These are phyloP conservation scores for Lecanicillium sp. DNA, from an alignment of 2,329 filamentous ascomycete genomes.

Conservation along the genomic window DNA sequence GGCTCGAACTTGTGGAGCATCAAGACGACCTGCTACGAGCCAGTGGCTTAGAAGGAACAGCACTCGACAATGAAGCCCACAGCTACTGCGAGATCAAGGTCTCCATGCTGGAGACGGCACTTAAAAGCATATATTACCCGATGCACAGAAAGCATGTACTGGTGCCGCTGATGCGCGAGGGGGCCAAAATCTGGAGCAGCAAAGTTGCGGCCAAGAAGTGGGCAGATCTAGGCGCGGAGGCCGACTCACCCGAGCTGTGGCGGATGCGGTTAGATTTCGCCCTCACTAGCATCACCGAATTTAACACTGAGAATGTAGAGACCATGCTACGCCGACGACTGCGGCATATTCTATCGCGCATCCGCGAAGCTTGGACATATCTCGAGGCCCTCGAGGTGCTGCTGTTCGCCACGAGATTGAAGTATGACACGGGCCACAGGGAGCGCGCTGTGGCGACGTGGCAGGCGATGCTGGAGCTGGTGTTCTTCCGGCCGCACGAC, in stretches of 20 bases:
- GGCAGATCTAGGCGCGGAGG: constrained; percentile 38
- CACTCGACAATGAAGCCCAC: constrained; percentile 54
- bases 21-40: constrained; percentile 62
- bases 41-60: constrained; percentile 36
- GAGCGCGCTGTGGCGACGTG: constrained; percentile 74
- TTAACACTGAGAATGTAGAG: constrained; percentile 62
- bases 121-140: constrained; percentile 50
- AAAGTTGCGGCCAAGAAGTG: constrained; percentile 58
- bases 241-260: constrained; percentile 57
- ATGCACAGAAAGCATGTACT: constrained; percentile 54
- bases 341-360: constrained; percentile 15
- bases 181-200: constrained; percentile 64
- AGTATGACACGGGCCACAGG: constrained; percentile 69
- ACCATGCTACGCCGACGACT: constrained; percentile 51
- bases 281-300: constrained; percentile 60
- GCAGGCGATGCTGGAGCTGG: constrained; percentile 75
- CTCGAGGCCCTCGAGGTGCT: constrained; percentile 58
- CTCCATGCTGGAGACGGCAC: constrained; percentile 71
- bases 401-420: constrained; percentile 65
- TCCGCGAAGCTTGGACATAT: constrained; percentile 7
- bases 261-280: constrained; percentile 64
- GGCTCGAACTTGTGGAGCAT: constrained; percentile 73
- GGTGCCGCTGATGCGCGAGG: constrained; percentile 66
- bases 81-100: constrained; percentile 75
- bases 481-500: constrained; percentile 51